Evolutionary conservation across 2,329 filamentous ascomycete species (phyloP).

Genomic region (Colletotrichum shisoi): DNA sequence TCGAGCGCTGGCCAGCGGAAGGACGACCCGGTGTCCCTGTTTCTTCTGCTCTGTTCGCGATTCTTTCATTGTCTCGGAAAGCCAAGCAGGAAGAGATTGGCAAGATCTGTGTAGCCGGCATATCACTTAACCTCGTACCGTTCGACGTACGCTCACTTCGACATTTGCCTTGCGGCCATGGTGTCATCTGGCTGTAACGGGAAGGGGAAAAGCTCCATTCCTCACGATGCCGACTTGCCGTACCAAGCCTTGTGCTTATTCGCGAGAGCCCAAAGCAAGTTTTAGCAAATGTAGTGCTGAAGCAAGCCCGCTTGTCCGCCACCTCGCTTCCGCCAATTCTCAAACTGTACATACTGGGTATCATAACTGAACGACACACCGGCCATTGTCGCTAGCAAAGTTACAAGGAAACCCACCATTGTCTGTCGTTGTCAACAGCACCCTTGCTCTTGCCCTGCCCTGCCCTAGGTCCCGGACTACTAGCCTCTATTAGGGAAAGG

Average conservation of each 20-base stretch:
- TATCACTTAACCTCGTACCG: constrained; percentile 10
- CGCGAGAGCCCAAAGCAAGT: constrained; percentile 15
- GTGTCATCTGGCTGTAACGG: constrained; percentile 30
- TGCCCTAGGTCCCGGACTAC: not conserved
- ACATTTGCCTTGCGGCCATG: constrained; percentile 18
- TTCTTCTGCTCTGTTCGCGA: constrained; percentile 15
- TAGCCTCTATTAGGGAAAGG: no score
- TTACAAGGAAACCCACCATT: constrained; percentile 9
- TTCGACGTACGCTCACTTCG: not conserved
- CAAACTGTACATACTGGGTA: not conserved
- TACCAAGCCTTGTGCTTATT: constrained; percentile 33
- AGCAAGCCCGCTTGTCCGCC: constrained; percentile 20
- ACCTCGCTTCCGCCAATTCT: constrained; percentile 23
- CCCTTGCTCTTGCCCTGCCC: constrained; percentile 21
- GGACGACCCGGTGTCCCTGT: constrained; percentile 7
- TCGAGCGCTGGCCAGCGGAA: constrained; percentile 7
- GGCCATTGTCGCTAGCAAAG: not conserved
- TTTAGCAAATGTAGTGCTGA: constrained; percentile 10
- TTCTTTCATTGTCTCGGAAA: constrained; percentile 7
- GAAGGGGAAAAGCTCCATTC: constrained; percentile 10
- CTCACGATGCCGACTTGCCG: constrained; percentile 37
- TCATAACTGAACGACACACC: constrained; percentile 4
- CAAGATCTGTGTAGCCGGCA: not conserved
- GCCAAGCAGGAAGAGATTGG: not conserved
- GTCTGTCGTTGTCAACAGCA: not conserved